Evolutionary conservation across 345 rosid genomes (phyloP).

Genomic region (Linum lewisii): DNA sequence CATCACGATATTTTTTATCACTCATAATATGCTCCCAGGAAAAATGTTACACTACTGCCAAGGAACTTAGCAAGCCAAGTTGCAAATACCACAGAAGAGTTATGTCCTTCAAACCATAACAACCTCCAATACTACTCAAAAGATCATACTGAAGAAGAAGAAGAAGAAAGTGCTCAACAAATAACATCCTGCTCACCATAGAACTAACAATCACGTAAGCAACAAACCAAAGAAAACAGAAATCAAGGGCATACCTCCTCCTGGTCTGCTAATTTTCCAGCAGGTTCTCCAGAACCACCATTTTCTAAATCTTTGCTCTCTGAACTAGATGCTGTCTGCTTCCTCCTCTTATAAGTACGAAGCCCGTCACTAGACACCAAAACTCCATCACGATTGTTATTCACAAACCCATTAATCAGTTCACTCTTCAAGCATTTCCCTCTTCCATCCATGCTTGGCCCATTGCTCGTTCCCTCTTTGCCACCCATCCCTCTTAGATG

Average conservation of each 20-base stretch:
- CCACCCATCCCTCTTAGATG: constrained; percentile 25
- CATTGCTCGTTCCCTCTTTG: constrained; percentile 38
- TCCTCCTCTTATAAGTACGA: constrained; percentile 72
- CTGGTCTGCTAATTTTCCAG: constrained; percentile 32
- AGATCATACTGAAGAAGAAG: too few relatives aligned
- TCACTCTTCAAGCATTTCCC: constrained; percentile 1
- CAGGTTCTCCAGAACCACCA: constrained; percentile 28
- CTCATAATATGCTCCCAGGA: too few relatives aligned
- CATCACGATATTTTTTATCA: too few relatives aligned
- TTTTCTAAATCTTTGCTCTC: constrained; percentile 27
- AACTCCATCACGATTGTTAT: constrained; percentile 4
- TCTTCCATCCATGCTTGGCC: constrained; percentile 24
- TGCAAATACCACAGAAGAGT: too few relatives aligned
- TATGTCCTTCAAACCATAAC: neutral
- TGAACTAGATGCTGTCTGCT: constrained; percentile 28
- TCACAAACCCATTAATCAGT: constrained; percentile 18
- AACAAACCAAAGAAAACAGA: constrained; percentile 10
- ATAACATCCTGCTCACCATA: neutral
- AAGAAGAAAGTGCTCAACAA: neutral
- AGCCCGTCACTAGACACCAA: constrained; percentile 32
- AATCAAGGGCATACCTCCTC: constrained; percentile 11
- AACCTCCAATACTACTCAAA: neutral
- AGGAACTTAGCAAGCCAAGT: neutral
- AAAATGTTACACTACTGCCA: neutral
- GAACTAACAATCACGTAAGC: too few relatives aligned